Evolutionary conservation across 306 rosid genomes (phyloP), one percentile per base, ranked within the genome.

Genomic region (Potentilla sterilis): DNA sequence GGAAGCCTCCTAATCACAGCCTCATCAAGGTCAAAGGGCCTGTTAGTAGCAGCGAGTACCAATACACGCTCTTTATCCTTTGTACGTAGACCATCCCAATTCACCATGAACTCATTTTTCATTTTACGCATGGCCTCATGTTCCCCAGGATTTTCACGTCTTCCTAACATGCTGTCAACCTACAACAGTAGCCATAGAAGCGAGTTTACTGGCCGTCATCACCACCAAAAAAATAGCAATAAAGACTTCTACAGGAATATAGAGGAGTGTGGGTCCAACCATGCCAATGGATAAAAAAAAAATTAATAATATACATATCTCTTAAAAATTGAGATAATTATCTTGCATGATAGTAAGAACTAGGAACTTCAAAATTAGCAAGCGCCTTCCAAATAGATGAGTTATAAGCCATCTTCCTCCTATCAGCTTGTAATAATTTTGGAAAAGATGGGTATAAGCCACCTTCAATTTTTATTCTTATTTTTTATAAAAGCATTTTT

Each of bases 1-100:
- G 98, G 97, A 79, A 94, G 96, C 88, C 98, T 92, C 89, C 98
- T 85, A 77, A 94, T 92, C 80, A 94, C 98, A 40, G 98, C 98
- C 85, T 94, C 98, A 15, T 94, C 98, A 69, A 94, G 96, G 85
- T 94, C 98, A 89, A 90, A 92, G 24, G 98, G 98, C 83, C 98
- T 88, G 78, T 94, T 94, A 54, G 98, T 94, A 42, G 97, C 98
- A 73, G 92, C 98, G 75, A 94, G 98, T 82, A 94, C 98, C 54
- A 94, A 90, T 61, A 94, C 90, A 35, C 98, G 95, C 70, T 94
- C 98, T 79, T 81, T 92, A 66, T 94, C 98, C 84, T 94, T 92
- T 34, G 98, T 94, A 46, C 97, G 97, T 75, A 94, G 81, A 76
- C 98, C 98, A 83, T 94, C 98, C 98, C 98, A 94, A 78, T 94